Evolutionary conservation across 257 asterid genomes (phyloP).

Genomic region (Solanum etuberosum): DNA sequence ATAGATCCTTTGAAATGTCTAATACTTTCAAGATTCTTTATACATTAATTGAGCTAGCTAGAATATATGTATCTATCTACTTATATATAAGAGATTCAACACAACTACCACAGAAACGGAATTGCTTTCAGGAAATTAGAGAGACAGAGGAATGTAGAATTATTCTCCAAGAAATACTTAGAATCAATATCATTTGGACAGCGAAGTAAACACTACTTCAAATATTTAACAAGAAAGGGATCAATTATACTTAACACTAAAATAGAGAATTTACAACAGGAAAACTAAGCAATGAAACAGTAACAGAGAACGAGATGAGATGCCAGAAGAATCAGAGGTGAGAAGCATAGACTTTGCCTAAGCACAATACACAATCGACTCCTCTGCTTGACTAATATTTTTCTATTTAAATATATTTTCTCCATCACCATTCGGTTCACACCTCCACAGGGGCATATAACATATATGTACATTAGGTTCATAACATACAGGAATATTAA

Average conservation of each 20-base stretch:
- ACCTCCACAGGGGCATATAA: neutral
- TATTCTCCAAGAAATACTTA: neutral
- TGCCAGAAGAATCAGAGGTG: neutral
- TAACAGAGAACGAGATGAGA: neutral
- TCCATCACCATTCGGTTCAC: neutral
- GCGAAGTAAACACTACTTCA: neutral
- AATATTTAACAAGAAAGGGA: neutral
- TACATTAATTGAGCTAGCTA: neutral
- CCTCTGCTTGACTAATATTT: neutral
- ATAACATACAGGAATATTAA: neutral
- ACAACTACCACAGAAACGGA: neutral
- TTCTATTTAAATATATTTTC: neutral
- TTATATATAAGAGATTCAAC: neutral
- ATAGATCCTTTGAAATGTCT: neutral
- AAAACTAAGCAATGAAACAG: neutral
- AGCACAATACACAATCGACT: neutral
- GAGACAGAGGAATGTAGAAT: neutral
- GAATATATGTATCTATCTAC: neutral
- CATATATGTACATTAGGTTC: neutral
- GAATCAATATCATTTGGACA: neutral
- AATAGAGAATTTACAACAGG: neutral
- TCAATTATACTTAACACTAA: neutral
- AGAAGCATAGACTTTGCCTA: neutral
- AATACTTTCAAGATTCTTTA: neutral
- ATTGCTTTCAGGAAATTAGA: neutral